phyloP scores from a whole-genome alignment of 2,329 filamentous ascomycete species.

The Monosporascus sp. region DNA sequence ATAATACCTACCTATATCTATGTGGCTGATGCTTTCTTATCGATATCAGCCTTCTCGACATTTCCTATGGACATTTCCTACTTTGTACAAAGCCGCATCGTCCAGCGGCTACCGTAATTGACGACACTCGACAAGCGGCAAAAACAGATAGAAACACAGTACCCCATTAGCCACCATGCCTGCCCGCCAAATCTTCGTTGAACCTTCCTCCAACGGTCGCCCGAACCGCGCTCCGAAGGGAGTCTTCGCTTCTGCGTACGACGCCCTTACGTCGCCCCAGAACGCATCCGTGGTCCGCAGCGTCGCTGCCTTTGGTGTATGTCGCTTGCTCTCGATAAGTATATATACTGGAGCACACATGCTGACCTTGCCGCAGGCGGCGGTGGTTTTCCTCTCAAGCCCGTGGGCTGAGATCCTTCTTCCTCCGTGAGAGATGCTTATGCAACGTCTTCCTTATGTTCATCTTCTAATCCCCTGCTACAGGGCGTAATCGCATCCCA shows the following conservation, averaged over 20 bases:
- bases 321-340: conserved; percentile 23
- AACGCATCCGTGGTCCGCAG: conserved; percentile 66
- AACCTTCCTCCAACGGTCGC: conserved; percentile 35
- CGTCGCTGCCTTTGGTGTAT: conserved; percentile 62
- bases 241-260: conserved; percentile 54
- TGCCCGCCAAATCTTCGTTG: conserved; percentile 54
- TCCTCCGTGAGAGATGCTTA: conserved; percentile 47
- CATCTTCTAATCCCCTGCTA: too few species aligned
- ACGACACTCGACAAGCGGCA: neutral
- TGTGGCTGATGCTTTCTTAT: neutral
- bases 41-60: neutral
- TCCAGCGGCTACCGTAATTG: neutral
- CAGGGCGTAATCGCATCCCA: neutral
- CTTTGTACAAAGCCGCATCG: neutral
- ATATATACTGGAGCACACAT: neutral
- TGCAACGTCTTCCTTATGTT: neutral
- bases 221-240: conserved; percentile 43
- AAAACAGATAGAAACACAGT: neutral
- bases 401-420: conserved; percentile 63
- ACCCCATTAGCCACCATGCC: conserved; percentile 44
- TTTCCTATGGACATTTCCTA: neutral
- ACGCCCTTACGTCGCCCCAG: conserved; percentile 59
- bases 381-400: conserved; percentile 62
- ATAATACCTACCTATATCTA: too few species aligned
- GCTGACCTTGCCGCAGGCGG: conserved; percentile 40